These are phyloP conservation scores for Zychaea mexicana DNA, from an alignment of 371 early-diverging fungal genomes.

Conservation along the genomic window DNA sequence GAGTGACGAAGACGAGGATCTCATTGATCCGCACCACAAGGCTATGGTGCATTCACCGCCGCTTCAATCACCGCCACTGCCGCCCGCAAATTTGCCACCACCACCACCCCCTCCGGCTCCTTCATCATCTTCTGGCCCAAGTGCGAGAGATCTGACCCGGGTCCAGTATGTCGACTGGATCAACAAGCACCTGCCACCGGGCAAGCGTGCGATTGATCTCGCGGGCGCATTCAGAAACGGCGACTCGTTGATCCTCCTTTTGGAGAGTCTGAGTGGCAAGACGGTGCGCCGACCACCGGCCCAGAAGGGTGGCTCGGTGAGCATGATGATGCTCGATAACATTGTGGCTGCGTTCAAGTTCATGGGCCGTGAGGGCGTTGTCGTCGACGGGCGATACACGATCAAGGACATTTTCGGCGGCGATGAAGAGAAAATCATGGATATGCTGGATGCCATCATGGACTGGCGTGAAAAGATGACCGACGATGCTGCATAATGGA, in stretches of 20 bases:
- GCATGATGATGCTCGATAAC: slow-evolving; percentile 52
- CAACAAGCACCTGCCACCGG: slow-evolving; percentile 43
- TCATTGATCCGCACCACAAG: slow-evolving; percentile 30
- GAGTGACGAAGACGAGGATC: slow-evolving; percentile 27
- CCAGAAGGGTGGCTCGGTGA: slow-evolving; percentile 30
- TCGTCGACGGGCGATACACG: slow-evolving; percentile 50
- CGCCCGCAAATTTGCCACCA: neutral
- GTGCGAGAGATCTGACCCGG: slow-evolving; percentile 31
- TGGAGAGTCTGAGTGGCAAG: slow-evolving; percentile 57
- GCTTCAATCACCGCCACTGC: slow-evolving; percentile 12
- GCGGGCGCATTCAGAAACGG: slow-evolving; percentile 53
- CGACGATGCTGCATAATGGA: slow-evolving; percentile 3
- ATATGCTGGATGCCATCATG: slow-evolving; percentile 45
- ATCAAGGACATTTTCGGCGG: slow-evolving; percentile 63
- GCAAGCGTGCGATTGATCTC: slow-evolving; percentile 46
- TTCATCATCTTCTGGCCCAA: too few relatives aligned
- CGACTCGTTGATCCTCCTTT: slow-evolving; percentile 50
- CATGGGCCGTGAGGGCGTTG: slow-evolving; percentile 57
- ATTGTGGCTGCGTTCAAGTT: slow-evolving; percentile 62
- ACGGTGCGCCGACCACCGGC: slow-evolving; percentile 34
- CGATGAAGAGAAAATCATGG: slow-evolving; percentile 56
- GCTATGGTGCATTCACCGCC: slow-evolving; percentile 1
- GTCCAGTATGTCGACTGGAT: slow-evolving; percentile 61
- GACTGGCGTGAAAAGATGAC: slow-evolving; percentile 20
- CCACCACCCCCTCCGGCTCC: slow-evolving; percentile 2